Conservation (phyloP, 2,329 filamentous ascomycete genomes). For the Alternaria rosae region DNA sequence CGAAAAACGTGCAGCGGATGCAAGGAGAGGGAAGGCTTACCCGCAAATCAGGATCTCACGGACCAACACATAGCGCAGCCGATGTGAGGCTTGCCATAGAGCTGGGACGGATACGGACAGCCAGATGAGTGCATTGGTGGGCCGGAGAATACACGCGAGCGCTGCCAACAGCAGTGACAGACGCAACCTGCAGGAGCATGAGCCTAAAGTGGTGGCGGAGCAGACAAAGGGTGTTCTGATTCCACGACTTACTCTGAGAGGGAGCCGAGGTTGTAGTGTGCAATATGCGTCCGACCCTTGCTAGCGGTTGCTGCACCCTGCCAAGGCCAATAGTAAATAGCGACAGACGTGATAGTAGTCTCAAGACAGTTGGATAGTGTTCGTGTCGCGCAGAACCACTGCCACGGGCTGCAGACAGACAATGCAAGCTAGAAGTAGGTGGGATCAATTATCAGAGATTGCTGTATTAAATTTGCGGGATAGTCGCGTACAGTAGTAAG, state of each 20-base stretch:
- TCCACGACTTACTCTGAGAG: slow-evolving; percentile 35
- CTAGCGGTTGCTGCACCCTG: slow-evolving; percentile 45
- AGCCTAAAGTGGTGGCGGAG: slow-evolving; percentile 24
- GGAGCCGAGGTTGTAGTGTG: slow-evolving; percentile 37
- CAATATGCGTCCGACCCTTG: slow-evolving; percentile 43
- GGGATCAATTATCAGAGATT: slow-evolving; percentile 31
- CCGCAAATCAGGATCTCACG: slow-evolving; percentile 70
- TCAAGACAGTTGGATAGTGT: slow-evolving; percentile 96
- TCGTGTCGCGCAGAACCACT: slow-evolving; percentile 93
- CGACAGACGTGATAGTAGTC: slow-evolving; percentile 82
- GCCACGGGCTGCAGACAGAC: slow-evolving; percentile 83
- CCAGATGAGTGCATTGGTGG: slow-evolving; percentile 92
- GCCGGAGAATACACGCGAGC: slow-evolving; percentile 82
- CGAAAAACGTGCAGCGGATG: slow-evolving; percentile 21
- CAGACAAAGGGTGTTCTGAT: slow-evolving; percentile 5
- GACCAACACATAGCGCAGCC: slow-evolving; percentile 61
- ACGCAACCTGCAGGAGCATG: slow-evolving; percentile 44
- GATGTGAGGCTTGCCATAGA: slow-evolving; percentile 55
- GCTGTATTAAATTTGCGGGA: slow-evolving; percentile 18
- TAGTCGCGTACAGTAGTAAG: slow-evolving; percentile 71
- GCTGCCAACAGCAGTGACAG: slow-evolving; percentile 77
- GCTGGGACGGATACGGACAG: slow-evolving; percentile 67
- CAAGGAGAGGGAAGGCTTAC: slow-evolving; percentile 41
- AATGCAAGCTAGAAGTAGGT: slow-evolving; percentile 67
- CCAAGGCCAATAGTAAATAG: slow-evolving; percentile 89